Conservation (phyloP, 805 yeast genomes). For the Starmerella apicola region DNA sequence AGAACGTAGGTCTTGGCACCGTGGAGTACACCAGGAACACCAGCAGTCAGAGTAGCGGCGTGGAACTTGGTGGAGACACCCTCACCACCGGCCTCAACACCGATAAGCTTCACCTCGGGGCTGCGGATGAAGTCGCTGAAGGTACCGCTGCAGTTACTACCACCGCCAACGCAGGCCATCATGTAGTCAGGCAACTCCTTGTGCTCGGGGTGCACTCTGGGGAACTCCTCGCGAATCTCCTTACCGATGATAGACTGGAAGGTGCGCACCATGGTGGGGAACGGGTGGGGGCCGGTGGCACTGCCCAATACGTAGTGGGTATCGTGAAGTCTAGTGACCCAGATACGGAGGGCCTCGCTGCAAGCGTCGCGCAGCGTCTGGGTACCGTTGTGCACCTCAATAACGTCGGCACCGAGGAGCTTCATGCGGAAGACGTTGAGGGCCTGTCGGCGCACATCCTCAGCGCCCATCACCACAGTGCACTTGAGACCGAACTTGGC, state of each 20-base stretch:
- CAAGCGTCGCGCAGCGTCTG: constrained; percentile 95
- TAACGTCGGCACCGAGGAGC: constrained; percentile 88
- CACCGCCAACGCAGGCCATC: constrained; percentile 99
- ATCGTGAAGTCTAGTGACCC: constrained; percentile 78
- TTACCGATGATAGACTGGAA: constrained; percentile 95
- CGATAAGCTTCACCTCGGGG: constrained; percentile 60
- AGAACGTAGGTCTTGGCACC: constrained; percentile 92
- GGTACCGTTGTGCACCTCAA: constrained; percentile 90
- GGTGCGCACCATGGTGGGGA: constrained; percentile 94
- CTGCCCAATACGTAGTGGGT: constrained; percentile 97
- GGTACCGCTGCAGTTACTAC: constrained; percentile 92
- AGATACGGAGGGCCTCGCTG: constrained; percentile 86
- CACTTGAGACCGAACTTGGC: constrained; percentile 73
- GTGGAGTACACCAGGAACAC: constrained; percentile 94
- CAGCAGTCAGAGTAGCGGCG: constrained; percentile 91
- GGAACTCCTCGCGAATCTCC: constrained; percentile 87
- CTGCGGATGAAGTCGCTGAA: constrained; percentile 89
- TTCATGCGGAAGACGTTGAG: constrained; percentile 95
- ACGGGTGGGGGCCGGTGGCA: constrained; percentile 98
- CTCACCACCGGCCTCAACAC: constrained; percentile 98
- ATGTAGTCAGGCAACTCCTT: constrained; percentile 85
- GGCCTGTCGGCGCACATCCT: constrained; percentile 97
- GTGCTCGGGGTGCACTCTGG: constrained; percentile 42
- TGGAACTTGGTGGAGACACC: constrained; percentile 83
- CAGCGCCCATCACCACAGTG: constrained; percentile 97